phyloP scores from a whole-genome alignment of 1,284 basidiomycete genomes.

The Mycosarcoma mackinlayi region DNA sequence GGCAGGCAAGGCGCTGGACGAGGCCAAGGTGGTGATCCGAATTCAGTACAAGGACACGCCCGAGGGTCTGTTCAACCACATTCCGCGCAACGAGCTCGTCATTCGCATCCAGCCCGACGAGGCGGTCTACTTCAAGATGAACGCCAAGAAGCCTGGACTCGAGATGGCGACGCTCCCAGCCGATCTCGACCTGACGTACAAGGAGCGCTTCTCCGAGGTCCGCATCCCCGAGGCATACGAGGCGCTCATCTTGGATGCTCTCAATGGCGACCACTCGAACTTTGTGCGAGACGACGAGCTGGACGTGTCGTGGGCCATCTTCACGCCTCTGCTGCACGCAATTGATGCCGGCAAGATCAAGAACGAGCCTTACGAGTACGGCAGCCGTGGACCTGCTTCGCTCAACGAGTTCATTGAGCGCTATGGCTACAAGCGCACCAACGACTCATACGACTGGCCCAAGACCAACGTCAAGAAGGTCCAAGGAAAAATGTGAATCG shows the following conservation, averaged over 20 bases:
- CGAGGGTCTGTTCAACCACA: conserved; percentile 48
- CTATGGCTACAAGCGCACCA: conserved; percentile 59
- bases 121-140: conserved; percentile 65
- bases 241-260: conserved; percentile 67
- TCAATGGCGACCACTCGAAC: conserved; percentile 68
- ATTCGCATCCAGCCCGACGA: conserved; percentile 66
- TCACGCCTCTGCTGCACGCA: conserved; percentile 66
- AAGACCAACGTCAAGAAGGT: conserved; percentile 61
- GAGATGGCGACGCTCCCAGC: conserved; percentile 54
- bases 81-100: conserved; percentile 66
- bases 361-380: conserved; percentile 62
- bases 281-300: conserved; percentile 69
- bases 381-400: conserved; percentile 59
- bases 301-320: conserved; percentile 67
- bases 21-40: conserved; percentile 66
- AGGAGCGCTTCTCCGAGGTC: conserved; percentile 62
- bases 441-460: conserved; percentile 61
- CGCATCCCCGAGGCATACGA: conserved; percentile 69
- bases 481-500: conserved; percentile 47
- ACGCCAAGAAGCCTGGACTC: conserved; percentile 65
- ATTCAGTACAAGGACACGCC: conserved; percentile 64
- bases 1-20: conserved; percentile 67
- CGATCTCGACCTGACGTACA: conserved; percentile 63
- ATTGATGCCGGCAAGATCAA: conserved; percentile 66
- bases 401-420: conserved; percentile 62